A percentile compares a stretch with the other conserved stretches of the same genome.
phyloP scores from a whole-genome alignment of 2,329 filamentous ascomycete species.

The Ascochyta lentis region DNA sequence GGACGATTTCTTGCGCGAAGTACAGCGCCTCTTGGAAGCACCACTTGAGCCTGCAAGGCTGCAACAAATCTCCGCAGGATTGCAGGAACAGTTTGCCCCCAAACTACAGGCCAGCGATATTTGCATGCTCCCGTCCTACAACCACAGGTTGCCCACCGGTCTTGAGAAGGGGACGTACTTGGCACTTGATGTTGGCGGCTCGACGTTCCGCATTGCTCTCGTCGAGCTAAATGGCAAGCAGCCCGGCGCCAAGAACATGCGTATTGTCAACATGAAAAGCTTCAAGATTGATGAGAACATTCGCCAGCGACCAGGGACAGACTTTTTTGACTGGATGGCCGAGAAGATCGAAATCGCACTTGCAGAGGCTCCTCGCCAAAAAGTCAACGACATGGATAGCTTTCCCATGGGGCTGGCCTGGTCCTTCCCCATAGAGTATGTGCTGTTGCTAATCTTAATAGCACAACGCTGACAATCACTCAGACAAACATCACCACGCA shows the following conservation, averaged over 20 bases:
- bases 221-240: slow-evolving; percentile 61
- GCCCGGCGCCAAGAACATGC: slow-evolving; percentile 56
- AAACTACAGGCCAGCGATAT: slow-evolving; percentile 63
- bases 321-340: slow-evolving; percentile 73
- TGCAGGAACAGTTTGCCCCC: slow-evolving; percentile 61
- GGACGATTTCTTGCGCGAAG: slow-evolving; percentile 56
- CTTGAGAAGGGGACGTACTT: slow-evolving; percentile 66
- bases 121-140: slow-evolving; percentile 71
- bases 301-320: slow-evolving; percentile 60
- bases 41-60: slow-evolving; percentile 51
- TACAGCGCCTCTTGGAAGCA: slow-evolving; percentile 53
- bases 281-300: slow-evolving; percentile 64
- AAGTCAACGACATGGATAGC: slow-evolving; percentile 46
- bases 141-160: slow-evolving; percentile 66
- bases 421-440: slow-evolving; percentile 69
- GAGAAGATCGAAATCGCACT: slow-evolving; percentile 64
- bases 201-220: slow-evolving; percentile 68
- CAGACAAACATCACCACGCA: slow-evolving; percentile 64
- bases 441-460: slow-evolving; percentile 2
- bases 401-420: slow-evolving; percentile 68
- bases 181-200: slow-evolving; percentile 70
- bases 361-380: slow-evolving; percentile 47
- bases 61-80: slow-evolving; percentile 52
- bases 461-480: slow-evolving; percentile 21
- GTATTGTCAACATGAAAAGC: slow-evolving; percentile 61